These are phyloP conservation scores for Rosellinia necatrix DNA, from an alignment of 2,329 filamentous ascomycete species.

Conservation along the genomic window DNA sequence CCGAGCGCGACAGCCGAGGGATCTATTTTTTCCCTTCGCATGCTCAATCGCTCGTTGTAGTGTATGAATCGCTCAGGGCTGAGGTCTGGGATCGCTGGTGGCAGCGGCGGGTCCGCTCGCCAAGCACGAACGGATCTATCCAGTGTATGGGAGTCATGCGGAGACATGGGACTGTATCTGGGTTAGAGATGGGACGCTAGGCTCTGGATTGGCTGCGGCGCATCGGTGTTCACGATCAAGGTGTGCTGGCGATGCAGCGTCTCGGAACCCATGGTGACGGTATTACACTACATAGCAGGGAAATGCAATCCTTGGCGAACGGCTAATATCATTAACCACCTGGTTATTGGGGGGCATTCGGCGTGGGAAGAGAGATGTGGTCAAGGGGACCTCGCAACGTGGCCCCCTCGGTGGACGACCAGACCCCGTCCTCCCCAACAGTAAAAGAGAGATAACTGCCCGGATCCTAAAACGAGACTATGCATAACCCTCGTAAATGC, in stretches of 20 bases:
- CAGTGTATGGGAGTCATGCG: slow-evolving; percentile 54
- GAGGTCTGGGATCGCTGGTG: slow-evolving; percentile 48
- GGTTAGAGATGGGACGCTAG: slow-evolving; percentile 7
- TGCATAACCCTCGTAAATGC: background rate
- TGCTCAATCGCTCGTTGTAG: too few species aligned
- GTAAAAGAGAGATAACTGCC: too few species aligned
- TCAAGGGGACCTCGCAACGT: background rate
- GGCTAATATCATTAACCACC: background rate
- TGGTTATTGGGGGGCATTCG: background rate
- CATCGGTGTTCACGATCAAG: background rate
- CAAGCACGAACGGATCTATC: too few species aligned
- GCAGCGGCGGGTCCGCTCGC: slow-evolving; percentile 51
- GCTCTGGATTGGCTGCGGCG: background rate
- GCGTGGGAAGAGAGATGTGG: background rate
- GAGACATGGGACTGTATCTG: slow-evolving; percentile 52
- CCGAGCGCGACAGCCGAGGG: too few species aligned
- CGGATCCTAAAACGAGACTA: background rate
- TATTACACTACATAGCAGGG: too few species aligned
- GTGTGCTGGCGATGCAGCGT: background rate
- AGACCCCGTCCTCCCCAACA: background rate
- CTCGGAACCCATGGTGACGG: too few species aligned
- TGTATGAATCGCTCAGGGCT: slow-evolving; percentile 62
- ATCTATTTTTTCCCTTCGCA: too few species aligned
- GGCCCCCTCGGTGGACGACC: background rate
- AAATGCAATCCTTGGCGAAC: background rate